phyloP scores from a whole-genome alignment of 2,329 filamentous ascomycete species.

The Fusarium tricinctum region DNA sequence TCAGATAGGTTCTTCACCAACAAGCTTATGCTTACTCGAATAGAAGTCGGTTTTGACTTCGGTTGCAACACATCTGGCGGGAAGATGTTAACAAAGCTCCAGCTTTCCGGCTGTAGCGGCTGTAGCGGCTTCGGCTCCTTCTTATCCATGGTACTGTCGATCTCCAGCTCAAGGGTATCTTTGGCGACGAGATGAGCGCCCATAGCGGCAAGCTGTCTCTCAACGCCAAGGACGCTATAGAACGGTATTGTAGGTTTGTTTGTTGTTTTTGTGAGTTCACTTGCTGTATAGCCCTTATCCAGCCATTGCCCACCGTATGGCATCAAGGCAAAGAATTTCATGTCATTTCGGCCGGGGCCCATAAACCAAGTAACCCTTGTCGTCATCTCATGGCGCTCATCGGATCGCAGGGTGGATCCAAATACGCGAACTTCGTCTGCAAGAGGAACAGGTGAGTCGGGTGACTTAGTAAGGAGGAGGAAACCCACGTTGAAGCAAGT shows the following conservation, averaged over 20 bases:
- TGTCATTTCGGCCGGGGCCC: neutral
- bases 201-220: neutral
- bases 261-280: neutral
- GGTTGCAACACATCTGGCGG: no score
- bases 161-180: neutral
- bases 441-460: neutral
- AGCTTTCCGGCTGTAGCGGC: neutral
- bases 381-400: neutral
- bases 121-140: neutral
- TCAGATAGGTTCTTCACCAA: no score
- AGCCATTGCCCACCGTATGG: neutral
- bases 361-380: neutral
- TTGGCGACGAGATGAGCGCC: neutral
- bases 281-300: neutral
- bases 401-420: neutral
- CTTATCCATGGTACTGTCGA: neutral
- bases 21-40: no score
- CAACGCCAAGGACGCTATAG: neutral
- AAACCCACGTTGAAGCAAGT: neutral
- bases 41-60: no score
- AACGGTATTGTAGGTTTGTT: neutral
- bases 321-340: neutral
- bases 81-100: conserved; percentile 3
- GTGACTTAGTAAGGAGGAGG: neutral
- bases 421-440: neutral